A percentile compares a stretch with the other conserved stretches of the same genome.
These are phyloP conservation scores for Borealophlyctis nickersoniae DNA, from an alignment of 192 early-diverging fungal species.

Conservation along the genomic window DNA sequence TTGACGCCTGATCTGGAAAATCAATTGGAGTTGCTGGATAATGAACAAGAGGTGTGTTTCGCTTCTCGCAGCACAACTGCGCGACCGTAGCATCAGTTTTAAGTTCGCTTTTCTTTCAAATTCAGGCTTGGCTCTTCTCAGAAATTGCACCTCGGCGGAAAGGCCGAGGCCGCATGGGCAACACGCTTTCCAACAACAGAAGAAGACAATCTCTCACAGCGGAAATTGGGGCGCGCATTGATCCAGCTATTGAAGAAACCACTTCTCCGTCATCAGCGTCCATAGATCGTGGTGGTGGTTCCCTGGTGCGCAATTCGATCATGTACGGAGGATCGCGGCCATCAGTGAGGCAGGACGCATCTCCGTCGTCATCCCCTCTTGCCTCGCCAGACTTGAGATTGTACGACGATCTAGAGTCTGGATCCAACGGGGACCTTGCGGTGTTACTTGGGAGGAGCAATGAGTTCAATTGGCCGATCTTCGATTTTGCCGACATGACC, in stretches of 20 bases:
- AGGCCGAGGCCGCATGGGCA: background rate
- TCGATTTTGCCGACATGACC: constrained; percentile 36
- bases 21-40: constrained; percentile 38
- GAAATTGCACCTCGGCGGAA: constrained; percentile 43
- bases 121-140: constrained; percentile 49
- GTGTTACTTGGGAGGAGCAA: constrained; percentile 18
- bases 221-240: constrained; percentile 14
- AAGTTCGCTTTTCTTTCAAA: background rate
- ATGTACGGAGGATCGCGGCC: no score
- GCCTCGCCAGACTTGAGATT: no score
- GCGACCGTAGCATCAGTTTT: background rate
- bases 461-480: constrained; percentile 47
- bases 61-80: background rate
- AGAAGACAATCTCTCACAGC: no score
- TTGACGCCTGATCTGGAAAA: constrained; percentile 50
- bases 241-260: no score
- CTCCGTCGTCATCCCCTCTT: no score
- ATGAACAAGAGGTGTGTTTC: constrained; percentile 44
- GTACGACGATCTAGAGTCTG: no score
- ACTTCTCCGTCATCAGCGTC: no score
- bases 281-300: no score
- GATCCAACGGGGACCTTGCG: constrained; percentile 6
- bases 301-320: no score
- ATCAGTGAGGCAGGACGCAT: no score
- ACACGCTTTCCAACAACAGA: no score